Evolutionary conservation across 75 land plant genomes (phyloP), one percentile per base, ranked within the genome.

Genomic region (Cunninghamia lanceolata): DNA sequence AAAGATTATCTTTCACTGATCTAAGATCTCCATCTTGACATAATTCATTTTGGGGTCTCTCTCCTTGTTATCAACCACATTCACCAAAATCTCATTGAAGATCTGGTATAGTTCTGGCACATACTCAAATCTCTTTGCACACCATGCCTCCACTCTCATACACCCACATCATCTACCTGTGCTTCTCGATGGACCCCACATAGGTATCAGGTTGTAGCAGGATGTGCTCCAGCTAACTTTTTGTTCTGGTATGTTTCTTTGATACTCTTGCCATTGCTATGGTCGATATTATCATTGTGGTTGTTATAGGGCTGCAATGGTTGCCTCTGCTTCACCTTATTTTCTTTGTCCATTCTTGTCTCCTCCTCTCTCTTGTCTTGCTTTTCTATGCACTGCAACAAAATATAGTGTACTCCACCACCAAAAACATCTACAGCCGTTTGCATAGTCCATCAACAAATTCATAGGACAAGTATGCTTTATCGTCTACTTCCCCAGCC

Each of bases 31-130:
- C 35, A 96, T 96, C 91, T 92, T 93, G 45, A 97, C 87, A 25
- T 90, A 54, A 70, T 96, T 93, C 98, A 96, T 96, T 32, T 90
- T 84, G 32, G 93, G 93, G 73, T 96, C 99, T 45, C 99, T 77
- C 93, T 96, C 96, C 94, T 96, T 98, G 91, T 98, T 96, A 76
- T 98, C 97, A 54, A 97, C 99, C 39, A 97, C 99, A 87, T 98
- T 96, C 84, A 96, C 98, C 43, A 98, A 88, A 75, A 98, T 98
- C 87, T 98, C 99, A 83, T 98, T 95, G 84, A 98, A 98, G 86
- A 98, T 98, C 92, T 98, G 96, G 96, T 98, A 98, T 15, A 98
- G 89, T 0, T 95, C 98, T 0, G 95, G 96, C 11, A 98, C 99
- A 75, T 91, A 98, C 38, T 92, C 82, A 42, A 98, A n/a, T 85